Evolutionary conservation across 1,139 yeast genomes (phyloP).

Genomic region (Pichiaceae sp.): DNA sequence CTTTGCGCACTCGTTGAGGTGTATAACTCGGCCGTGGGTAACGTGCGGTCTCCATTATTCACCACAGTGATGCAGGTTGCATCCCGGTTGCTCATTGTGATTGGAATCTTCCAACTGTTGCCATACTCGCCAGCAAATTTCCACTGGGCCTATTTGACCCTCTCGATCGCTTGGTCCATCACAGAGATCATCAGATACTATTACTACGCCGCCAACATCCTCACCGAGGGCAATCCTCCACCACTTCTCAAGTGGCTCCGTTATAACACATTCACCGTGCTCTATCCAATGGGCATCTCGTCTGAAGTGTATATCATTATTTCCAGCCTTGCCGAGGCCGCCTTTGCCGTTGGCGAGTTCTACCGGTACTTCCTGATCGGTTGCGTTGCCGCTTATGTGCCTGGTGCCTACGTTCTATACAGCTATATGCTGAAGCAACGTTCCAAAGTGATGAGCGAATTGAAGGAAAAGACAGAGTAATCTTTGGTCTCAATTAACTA

Average conservation of each 20-base stretch:
- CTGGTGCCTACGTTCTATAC: constrained; percentile 81
- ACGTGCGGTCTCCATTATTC: constrained; percentile 75
- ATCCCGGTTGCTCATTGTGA: constrained; percentile 73
- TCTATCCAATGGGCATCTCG: constrained; percentile 88
- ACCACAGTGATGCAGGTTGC: constrained; percentile 84
- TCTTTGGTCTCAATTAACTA: no score
- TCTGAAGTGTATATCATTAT: constrained; percentile 71
- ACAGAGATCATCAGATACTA: constrained; percentile 87
- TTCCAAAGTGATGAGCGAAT: constrained; percentile 41
- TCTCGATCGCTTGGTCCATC: constrained; percentile 79
- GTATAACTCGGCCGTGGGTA: constrained; percentile 64
- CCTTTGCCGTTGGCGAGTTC: constrained; percentile 37
- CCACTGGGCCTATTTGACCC: constrained; percentile 54
- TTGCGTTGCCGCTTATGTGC: constrained; percentile 61
- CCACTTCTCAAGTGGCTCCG: constrained; percentile 60
- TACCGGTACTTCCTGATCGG: constrained; percentile 48
- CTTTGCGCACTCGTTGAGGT: constrained; percentile 80
- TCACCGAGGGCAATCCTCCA: constrained; percentile 51
- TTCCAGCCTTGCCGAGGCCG: constrained; percentile 60
- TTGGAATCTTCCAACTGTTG: constrained; percentile 70
- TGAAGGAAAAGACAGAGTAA: no score
- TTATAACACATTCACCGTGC: constrained; percentile 71
- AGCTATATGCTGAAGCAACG: constrained; percentile 89
- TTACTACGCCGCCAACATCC: constrained; percentile 67
- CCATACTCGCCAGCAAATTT: constrained; percentile 60